Conservation (phyloP, 1,284 basidiomycete genomes). For the Leccinum griseonigrum region DNA sequence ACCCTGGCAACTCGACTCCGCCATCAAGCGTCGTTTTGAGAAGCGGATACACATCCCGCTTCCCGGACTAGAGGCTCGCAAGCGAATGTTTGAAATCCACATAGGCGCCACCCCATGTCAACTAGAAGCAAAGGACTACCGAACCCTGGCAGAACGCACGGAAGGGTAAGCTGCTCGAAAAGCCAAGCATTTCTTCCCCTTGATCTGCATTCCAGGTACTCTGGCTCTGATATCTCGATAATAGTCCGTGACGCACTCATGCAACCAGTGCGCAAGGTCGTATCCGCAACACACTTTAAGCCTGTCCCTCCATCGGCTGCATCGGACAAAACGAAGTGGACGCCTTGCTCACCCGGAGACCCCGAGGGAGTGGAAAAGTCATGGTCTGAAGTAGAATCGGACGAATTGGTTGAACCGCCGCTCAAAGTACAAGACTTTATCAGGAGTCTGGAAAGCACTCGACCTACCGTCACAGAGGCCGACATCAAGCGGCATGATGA, state of each 20-base stretch:
- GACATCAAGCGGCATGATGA: slow-evolving; percentile 91
- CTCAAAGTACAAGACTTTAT: slow-evolving; percentile 83
- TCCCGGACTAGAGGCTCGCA: slow-evolving; percentile 90
- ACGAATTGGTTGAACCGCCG: slow-evolving; percentile 87
- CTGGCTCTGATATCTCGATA: slow-evolving; percentile 94
- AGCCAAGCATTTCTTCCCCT: background rate
- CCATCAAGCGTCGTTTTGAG: slow-evolving; percentile 98
- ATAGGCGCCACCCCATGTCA: slow-evolving; percentile 92
- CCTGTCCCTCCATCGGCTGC: slow-evolving; percentile 38
- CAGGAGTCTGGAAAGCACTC: slow-evolving; percentile 76
- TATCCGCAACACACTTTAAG: slow-evolving; percentile 96
- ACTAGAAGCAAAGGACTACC: slow-evolving; percentile 79
- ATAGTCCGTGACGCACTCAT: slow-evolving; percentile 96
- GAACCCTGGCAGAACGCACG: slow-evolving; percentile 79
- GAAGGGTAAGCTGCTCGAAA: slow-evolving; percentile 60
- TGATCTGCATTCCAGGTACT: slow-evolving; percentile 53
- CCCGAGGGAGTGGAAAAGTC: slow-evolving; percentile 83
- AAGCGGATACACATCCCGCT: slow-evolving; percentile 99
- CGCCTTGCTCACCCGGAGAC: slow-evolving; percentile 95
- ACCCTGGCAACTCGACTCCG: slow-evolving; percentile 95
- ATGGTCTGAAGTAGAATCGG: slow-evolving; percentile 92
- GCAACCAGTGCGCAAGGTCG: slow-evolving; percentile 97
- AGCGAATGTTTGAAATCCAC: slow-evolving; percentile 96
- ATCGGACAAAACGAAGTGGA: slow-evolving; percentile 58
- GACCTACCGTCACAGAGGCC: slow-evolving; percentile 86